Evolutionary conservation across 2,329 filamentous ascomycete genomes (phyloP).

Genomic region (Trichoderma atrobrunneum): DNA sequence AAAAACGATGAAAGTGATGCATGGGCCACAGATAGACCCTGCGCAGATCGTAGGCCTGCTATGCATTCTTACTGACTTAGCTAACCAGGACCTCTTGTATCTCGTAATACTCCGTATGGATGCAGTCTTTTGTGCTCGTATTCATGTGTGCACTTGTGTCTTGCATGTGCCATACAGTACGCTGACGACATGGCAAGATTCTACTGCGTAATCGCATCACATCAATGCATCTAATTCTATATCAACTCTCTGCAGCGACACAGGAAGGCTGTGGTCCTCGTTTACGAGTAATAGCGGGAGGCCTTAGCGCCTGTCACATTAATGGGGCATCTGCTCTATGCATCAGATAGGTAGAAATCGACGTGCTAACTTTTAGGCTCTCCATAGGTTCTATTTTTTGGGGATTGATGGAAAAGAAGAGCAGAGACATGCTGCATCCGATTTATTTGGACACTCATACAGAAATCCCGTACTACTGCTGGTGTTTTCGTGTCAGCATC

Average conservation of each 20-base stretch:
- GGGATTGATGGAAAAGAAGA: background rate
- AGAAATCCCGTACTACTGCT: background rate
- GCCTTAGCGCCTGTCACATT: constrained; percentile 5
- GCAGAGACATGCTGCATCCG: no score
- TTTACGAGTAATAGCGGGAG: background rate
- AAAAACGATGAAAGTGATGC: background rate
- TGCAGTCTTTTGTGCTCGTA: background rate
- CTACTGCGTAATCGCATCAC: background rate
- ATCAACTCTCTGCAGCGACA: background rate
- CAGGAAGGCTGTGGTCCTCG: background rate
- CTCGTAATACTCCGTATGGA: background rate
- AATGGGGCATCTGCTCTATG: constrained; percentile 2
- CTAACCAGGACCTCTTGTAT: background rate
- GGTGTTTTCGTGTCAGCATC: background rate
- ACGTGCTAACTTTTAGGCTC: constrained; percentile 3
- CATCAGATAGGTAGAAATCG: background rate
- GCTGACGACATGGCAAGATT: background rate
- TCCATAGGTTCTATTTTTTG: background rate
- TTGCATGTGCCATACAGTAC: background rate
- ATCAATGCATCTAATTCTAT: background rate
- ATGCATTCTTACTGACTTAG: background rate
- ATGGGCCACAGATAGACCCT: background rate
- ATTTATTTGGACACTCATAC: no score
- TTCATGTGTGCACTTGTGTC: background rate
- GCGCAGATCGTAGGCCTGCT: background rate